These are phyloP conservation scores for Eremochloa ophiuroides DNA, from an alignment of 176 grass and related monocot genomes.

Conservation along the genomic window DNA sequence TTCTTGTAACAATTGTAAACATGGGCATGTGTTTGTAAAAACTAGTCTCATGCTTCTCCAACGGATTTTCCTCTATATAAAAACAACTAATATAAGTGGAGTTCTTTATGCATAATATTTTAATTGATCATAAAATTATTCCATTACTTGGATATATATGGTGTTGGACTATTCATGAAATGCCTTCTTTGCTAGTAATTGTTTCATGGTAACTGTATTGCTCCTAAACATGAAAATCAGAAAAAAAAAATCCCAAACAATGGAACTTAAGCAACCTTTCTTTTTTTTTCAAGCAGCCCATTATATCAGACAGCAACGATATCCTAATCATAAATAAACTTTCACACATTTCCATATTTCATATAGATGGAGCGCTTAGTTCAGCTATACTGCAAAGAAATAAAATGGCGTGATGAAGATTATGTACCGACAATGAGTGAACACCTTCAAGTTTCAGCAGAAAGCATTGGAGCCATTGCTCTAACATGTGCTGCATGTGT, in stretches of 20 bases:
- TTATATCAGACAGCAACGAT: no score
- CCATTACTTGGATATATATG: neutral
- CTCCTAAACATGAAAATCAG: neutral
- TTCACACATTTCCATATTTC: neutral
- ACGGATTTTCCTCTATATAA: neutral
- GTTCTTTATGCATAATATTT: neutral
- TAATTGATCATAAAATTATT: neutral
- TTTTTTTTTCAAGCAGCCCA: neutral
- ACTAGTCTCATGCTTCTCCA: neutral
- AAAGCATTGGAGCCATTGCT: conserved; percentile 6
- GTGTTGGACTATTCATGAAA: neutral
- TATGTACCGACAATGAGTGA: conserved; percentile 33
- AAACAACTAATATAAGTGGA: neutral
- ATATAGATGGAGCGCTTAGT: conserved; percentile 33
- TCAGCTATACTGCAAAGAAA: conserved; percentile 9
- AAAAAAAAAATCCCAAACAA: no score
- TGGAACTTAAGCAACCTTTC: no score
- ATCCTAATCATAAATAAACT: neutral
- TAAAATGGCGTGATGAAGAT: conserved; percentile 39
- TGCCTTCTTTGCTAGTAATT: neutral
- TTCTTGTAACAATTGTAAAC: neutral
- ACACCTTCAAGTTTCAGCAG: conserved; percentile 26
- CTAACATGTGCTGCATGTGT: conserved; percentile 21
- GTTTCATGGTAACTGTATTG: neutral
- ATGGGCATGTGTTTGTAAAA: neutral